Conservation (phyloP, 2,329 filamentous ascomycete genomes). For the Pseudogymnoascus sp. region DNA sequence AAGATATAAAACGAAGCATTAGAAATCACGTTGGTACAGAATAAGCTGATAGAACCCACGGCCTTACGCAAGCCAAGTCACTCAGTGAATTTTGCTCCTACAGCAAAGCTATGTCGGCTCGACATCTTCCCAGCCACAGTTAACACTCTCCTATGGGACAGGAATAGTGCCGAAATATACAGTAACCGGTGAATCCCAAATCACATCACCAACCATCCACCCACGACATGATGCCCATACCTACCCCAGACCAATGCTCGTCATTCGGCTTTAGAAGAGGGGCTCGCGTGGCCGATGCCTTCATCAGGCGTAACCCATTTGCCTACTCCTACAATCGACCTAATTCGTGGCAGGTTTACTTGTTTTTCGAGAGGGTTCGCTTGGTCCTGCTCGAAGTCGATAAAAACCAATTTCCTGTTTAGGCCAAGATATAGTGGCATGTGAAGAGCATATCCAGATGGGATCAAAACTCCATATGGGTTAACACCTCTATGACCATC, state of each 20-base stretch:
- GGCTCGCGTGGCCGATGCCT: neutral
- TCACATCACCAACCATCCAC: neutral
- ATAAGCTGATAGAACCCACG: neutral
- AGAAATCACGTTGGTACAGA: neutral
- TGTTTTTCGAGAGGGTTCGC: neutral
- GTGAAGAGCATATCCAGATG: neutral
- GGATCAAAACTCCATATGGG: neutral
- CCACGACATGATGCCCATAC: neutral
- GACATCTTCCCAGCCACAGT: neutral
- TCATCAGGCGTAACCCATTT: neutral
- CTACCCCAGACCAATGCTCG: neutral
- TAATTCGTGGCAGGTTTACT: neutral
- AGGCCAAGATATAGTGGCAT: neutral
- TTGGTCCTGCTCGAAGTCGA: neutral
- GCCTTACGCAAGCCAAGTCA: neutral
- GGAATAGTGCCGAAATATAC: neutral
- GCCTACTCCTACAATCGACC: neutral
- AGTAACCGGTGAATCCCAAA: neutral
- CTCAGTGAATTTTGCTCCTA: neutral
- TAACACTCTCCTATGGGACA: neutral
- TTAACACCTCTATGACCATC: neutral
- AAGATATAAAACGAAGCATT: neutral
- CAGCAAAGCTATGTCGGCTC: neutral
- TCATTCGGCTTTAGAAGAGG: neutral
- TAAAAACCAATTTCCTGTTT: neutral